Percentiles rank a stretch among this genome's conserved stretches.
Evolutionary conservation across 192 early-diverging fungal species (phyloP).

Genomic region (Coemansia sp.): DNA sequence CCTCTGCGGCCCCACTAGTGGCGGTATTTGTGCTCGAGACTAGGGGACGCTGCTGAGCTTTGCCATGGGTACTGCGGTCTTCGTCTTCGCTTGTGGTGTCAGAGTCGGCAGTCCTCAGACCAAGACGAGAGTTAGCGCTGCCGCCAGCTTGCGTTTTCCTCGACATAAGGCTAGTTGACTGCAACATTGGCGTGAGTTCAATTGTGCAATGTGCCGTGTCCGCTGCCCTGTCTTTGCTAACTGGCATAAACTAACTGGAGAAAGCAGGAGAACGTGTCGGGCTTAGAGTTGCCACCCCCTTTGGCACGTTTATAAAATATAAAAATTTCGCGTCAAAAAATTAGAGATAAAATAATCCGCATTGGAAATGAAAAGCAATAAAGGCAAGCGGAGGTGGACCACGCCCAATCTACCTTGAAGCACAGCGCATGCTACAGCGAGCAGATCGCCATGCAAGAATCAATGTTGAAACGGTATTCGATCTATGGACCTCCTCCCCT

Average conservation of each 20-base stretch:
- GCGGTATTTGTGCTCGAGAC: neutral
- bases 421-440: too few species aligned
- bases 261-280: too few species aligned
- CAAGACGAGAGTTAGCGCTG: neutral
- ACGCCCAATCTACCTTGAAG: too few species aligned
- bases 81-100: neutral
- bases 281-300: too few species aligned
- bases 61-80: neutral
- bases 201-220: constrained; percentile 27
- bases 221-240: constrained; percentile 1
- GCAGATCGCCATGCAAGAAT: too few species aligned
- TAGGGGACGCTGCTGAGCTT: neutral
- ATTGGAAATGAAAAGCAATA: neutral
- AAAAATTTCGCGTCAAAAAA: neutral
- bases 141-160: neutral
- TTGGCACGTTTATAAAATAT: too few species aligned
- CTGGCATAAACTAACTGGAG: constrained; percentile 35
- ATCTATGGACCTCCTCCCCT: too few species aligned
- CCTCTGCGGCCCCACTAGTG: neutral
- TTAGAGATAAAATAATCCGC: neutral
- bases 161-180: constrained; percentile 1
- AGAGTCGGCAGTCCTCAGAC: neutral
- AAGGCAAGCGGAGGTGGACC: too few species aligned
- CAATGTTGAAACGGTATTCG: too few species aligned
- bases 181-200: constrained; percentile 24